phyloP scores from a whole-genome alignment of 805 yeast genomes.

The Wickerhamiella vanderwaltii region DNA sequence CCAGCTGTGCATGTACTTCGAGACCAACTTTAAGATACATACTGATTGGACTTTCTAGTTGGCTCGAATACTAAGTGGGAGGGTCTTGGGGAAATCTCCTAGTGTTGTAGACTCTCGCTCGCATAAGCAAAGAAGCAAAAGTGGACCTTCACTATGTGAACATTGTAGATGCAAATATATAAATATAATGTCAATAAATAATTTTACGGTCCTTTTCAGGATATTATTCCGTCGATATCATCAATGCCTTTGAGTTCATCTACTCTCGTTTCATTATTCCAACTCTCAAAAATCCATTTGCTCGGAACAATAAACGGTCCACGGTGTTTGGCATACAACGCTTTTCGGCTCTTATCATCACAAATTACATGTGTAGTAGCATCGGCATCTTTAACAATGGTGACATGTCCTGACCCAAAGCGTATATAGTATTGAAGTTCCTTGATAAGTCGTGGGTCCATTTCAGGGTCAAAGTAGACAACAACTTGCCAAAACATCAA shows the following conservation, averaged over 20 bases:
- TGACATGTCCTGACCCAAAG: conserved; percentile 4
- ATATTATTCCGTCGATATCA: too few relatives aligned
- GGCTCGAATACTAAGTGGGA: too few relatives aligned
- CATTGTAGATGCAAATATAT: too few relatives aligned
- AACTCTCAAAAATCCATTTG: conserved; percentile 6
- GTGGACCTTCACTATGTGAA: too few relatives aligned
- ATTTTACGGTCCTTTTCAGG: too few relatives aligned
- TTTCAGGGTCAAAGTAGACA: conserved; percentile 1
- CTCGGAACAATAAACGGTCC: conserved; percentile 8
- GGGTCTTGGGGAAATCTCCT: too few relatives aligned
- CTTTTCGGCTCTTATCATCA: background rate
- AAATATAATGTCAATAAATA: too few relatives aligned
- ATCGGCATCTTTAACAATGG: background rate
- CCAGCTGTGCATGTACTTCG: conserved; percentile 85
- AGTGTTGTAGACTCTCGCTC: too few relatives aligned
- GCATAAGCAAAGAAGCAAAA: too few relatives aligned
- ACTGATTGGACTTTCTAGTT: too few relatives aligned
- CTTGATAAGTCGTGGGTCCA: background rate
- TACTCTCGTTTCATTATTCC: conserved; percentile 8
- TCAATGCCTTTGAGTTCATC: conserved; percentile 6
- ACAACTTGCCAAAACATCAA: conserved; percentile 3
- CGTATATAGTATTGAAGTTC: background rate
- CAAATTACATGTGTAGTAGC: conserved; percentile 9
- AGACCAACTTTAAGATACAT: conserved; percentile 62
- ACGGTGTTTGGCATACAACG: conserved; percentile 2